phyloP scores from a whole-genome alignment of 1,139 yeast species.

The Zygotorulaspora mrakii region DNA sequence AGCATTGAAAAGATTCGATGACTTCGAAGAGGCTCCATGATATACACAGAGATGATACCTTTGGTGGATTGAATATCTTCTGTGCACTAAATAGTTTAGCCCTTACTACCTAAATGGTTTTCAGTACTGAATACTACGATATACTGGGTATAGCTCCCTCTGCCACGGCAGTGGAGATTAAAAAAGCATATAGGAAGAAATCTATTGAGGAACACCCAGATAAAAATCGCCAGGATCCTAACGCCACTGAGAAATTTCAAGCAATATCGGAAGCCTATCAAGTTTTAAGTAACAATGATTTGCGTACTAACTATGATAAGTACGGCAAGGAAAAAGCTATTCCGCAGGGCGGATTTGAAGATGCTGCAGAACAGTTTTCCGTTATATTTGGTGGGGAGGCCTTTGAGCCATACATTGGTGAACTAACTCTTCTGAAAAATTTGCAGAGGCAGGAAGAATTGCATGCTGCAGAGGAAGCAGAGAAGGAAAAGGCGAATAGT shows the following conservation, averaged over 20 bases:
- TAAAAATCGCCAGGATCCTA: constrained; percentile 76
- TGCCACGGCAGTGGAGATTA: constrained; percentile 78
- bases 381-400: constrained; percentile 92
- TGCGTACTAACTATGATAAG: constrained; percentile 76
- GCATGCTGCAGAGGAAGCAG: constrained; percentile 42
- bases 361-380: constrained; percentile 83
- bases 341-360: constrained; percentile 82
- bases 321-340: constrained; percentile 81
- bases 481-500: constrained; percentile 37
- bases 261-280: constrained; percentile 68
- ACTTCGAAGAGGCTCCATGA: too few relatives aligned
- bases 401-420: constrained; percentile 85
- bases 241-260: constrained; percentile 64
- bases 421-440: constrained; percentile 79
- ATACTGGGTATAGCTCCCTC: constrained; percentile 57
- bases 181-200: constrained; percentile 84
- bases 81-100: too few relatives aligned
- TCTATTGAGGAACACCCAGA: constrained; percentile 90
- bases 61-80: not conserved
- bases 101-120: constrained; percentile 56
- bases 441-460: constrained; percentile 59
- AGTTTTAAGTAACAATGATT: constrained; percentile 69
- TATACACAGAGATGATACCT: not conserved
- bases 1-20: not conserved
- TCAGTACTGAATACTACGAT: constrained; percentile 84